phyloP scores from a whole-genome alignment of 2,329 filamentous ascomycete species.

The Fusarium sp. region DNA sequence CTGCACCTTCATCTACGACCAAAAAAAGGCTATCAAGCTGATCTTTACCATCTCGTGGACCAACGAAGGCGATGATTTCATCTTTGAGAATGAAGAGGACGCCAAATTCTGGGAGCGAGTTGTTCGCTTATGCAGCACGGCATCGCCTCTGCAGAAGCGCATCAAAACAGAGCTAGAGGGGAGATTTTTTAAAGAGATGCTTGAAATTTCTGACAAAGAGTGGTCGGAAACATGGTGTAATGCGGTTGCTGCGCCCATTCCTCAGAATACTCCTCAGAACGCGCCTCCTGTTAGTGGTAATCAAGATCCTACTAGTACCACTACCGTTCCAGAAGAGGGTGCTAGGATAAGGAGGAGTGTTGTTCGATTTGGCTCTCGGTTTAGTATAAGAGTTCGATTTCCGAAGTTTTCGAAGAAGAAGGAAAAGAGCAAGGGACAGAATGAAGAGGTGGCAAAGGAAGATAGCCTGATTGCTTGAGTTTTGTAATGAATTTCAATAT shows the following conservation, averaged over 20 bases:
- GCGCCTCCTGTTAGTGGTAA: background rate
- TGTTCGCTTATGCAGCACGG: background rate
- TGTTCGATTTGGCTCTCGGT: background rate
- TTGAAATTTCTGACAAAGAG: background rate
- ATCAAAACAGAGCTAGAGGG: background rate
- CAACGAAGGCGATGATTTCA: background rate
- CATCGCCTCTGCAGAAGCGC: background rate
- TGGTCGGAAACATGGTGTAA: background rate
- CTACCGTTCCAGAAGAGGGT: no score
- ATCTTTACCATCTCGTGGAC: background rate
- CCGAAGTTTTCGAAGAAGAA: background rate
- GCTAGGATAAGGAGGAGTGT: background rate
- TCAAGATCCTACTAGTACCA: background rate
- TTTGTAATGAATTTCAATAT: no score
- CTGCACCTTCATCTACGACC: background rate
- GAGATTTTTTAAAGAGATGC: background rate
- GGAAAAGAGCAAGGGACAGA: background rate
- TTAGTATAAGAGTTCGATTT: background rate
- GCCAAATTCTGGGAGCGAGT: background rate
- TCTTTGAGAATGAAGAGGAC: background rate
- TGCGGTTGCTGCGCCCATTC: background rate
- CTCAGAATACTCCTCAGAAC: background rate
- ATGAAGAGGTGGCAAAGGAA: background rate
- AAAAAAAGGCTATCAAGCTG: background rate
- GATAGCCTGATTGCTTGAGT: no score